Conservation (phyloP, 2,329 filamentous ascomycete genomes). For the Gnomoniopsis sp. region DNA sequence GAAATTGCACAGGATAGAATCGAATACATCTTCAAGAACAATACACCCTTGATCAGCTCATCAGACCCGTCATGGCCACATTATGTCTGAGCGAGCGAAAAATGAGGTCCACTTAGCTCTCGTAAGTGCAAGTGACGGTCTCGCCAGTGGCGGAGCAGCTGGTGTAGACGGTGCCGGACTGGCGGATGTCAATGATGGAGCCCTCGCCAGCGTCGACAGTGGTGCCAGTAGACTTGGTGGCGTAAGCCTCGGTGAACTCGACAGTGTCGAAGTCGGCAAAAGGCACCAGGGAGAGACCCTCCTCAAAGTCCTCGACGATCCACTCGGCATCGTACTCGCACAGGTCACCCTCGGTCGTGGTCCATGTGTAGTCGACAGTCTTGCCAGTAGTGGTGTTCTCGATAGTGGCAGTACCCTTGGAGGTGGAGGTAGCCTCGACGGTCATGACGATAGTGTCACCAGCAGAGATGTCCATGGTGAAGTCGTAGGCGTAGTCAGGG, state of each 20-base stretch:
- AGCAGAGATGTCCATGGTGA: conserved; percentile 19
- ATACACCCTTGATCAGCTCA: neutral
- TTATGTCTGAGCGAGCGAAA: neutral
- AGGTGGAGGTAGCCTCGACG: conserved; percentile 34
- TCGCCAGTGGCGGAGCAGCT: conserved; percentile 18
- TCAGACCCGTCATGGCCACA: neutral
- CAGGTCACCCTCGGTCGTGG: conserved; percentile 54
- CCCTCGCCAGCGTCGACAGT: conserved; percentile 35
- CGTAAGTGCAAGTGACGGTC: conserved; percentile 38
- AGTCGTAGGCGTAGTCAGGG: conserved; percentile 37
- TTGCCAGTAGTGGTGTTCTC: conserved; percentile 47
- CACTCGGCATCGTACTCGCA: conserved; percentile 57
- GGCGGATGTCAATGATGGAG: conserved; percentile 65
- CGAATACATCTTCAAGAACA: neutral
- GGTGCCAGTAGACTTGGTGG: conserved; percentile 26
- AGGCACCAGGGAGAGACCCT: conserved; percentile 33
- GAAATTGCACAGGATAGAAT: neutral
- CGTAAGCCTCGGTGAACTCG: conserved; percentile 37
- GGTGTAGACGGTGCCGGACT: conserved; percentile 59
- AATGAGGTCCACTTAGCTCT: conserved; percentile 1
- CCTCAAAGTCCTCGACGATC: conserved; percentile 55
- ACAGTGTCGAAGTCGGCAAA: conserved; percentile 45
- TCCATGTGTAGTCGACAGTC: conserved; percentile 49
- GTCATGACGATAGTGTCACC: conserved; percentile 25
- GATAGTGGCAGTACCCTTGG: conserved; percentile 39